Base-by-base conservation (phyloP, 495 filamentous ascomycete species). In the Penicillium subrubescens region DNA sequence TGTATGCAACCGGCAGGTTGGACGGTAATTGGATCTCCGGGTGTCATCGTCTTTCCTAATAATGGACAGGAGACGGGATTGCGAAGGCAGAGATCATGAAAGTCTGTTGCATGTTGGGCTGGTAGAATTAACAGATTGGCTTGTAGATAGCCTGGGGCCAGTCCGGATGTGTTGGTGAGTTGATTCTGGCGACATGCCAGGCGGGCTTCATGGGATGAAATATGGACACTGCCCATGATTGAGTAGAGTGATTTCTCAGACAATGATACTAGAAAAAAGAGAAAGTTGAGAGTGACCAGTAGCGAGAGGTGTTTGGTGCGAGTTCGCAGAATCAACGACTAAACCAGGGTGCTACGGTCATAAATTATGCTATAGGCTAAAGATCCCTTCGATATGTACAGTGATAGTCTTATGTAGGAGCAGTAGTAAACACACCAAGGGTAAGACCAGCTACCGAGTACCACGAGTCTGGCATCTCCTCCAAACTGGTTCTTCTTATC, bases 11-110 rank as follows among this genome's bases (percentile, higher is more conserved):
- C 43, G 6, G 65, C 12, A 0, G 75, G 73, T 25, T 57, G 35
- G 37, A 77, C 43, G 19, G 41, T 37, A 44, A 64, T 60, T 0
- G 70, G 60, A 34, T 71, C 60, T 21, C 67, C 75, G 0, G 68
- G 63, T 0, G 29, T 43, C 1, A 63, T 60, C 5, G 69, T 73
- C 25, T 78, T 69, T 55, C 76, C 83, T 25, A 88, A 70, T 3
- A 88, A 70, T 0, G 84, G 86, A 64, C 86, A 87, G 2, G 84
- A 77, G n/a, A 87, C 83, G 7, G 84, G 83, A 63, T 86, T 88
- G 56, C 85, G 75, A 2, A 73, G 72, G 67, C 84, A 88, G 31
- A 87, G 80, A 34, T 76, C 59, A 17, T 79, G 75, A 64, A 88
- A 89, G 60, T 86, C 80, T 8, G 66, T 10, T 34, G 83, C 83